Evolutionary conservation across 2,329 filamentous ascomycete genomes (phyloP).

Genomic region (Colletotrichum karsti): DNA sequence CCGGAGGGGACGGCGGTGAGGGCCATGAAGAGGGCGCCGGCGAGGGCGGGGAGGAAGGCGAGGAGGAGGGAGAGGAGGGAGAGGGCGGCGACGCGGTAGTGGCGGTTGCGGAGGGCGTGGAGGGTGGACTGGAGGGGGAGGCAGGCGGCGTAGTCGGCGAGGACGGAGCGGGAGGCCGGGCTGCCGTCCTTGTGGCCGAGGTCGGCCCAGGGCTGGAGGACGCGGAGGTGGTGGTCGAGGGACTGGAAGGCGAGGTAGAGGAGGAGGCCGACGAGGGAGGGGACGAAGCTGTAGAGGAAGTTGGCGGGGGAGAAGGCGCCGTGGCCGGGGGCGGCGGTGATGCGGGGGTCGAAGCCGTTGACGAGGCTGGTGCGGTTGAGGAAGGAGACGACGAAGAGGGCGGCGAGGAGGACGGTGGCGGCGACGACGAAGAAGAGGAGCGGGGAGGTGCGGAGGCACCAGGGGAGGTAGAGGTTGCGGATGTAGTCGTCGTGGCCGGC

Average conservation of each 20-base stretch:
- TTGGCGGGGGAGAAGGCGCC: conserved; percentile 85
- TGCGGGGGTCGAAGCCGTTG: conserved; percentile 75
- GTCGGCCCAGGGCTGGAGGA: conserved; percentile 75
- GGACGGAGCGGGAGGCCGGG: conserved; percentile 68
- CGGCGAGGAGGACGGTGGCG: conserved; percentile 69
- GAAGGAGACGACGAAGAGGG: conserved; percentile 82
- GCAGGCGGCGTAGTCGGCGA: conserved; percentile 76
- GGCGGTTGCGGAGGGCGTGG: conserved; percentile 66
- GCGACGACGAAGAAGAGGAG: conserved; percentile 73
- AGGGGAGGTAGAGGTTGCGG: conserved; percentile 74
- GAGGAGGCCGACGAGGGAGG: conserved; percentile 72
- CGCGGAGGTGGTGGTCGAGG: conserved; percentile 71
- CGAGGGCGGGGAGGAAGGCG: conserved; percentile 71
- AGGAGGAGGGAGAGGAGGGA: conserved; percentile 68
- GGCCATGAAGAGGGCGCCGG: conserved; percentile 78
- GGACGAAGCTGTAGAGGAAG: conserved; percentile 85
- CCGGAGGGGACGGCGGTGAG: conserved; percentile 56
- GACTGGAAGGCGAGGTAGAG: conserved; percentile 74
- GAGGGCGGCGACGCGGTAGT: conserved; percentile 71
- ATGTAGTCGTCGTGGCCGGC: conserved; percentile 57
- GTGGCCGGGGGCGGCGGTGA: conserved; percentile 65
- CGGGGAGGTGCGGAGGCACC: conserved; percentile 74
- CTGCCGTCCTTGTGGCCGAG: conserved; percentile 66
- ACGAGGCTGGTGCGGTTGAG: conserved; percentile 72
- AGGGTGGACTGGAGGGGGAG: conserved; percentile 68